A percentile compares a stretch with the other conserved stretches of the same genome.
Conservation (phyloP, 108 stramenopile species). For the Fragilaria radians region DNA sequence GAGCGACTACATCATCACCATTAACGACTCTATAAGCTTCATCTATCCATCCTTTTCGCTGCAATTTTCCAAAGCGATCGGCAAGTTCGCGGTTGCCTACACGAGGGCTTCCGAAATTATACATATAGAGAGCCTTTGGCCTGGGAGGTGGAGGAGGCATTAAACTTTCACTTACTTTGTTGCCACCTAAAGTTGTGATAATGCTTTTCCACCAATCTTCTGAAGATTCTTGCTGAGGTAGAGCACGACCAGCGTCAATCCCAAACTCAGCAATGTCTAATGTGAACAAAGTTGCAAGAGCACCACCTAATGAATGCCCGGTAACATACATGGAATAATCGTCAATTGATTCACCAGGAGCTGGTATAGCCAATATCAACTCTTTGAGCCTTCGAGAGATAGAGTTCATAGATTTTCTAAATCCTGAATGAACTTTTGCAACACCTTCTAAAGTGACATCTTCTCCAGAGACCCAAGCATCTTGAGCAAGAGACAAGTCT, state of each 20-base stretch:
- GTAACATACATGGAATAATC: conserved; percentile 77
- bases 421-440: conserved; percentile 71
- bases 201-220: conserved; percentile 80
- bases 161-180: conserved; percentile 28
- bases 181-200: conserved; percentile 42
- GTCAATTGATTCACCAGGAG: conserved; percentile 45
- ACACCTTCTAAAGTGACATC: conserved; percentile 33
- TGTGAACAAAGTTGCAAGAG: conserved; percentile 69
- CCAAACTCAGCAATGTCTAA: conserved; percentile 76
- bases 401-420: conserved; percentile 63
- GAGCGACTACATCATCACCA: conserved; percentile 70
- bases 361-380: conserved; percentile 52
- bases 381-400: conserved; percentile 78
- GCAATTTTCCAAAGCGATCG: conserved; percentile 44
- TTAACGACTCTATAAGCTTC: conserved; percentile 81
- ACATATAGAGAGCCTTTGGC: conserved; percentile 58
- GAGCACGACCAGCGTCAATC: conserved; percentile 63
- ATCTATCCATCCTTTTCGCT: conserved; percentile 44
- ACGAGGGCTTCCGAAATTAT: conserved; percentile 82
- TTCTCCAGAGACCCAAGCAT: conserved; percentile 75
- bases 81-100: conserved; percentile 73
- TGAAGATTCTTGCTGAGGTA: conserved; percentile 56
- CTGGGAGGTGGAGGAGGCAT: conserved; percentile 52
- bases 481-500: conserved; percentile 69
- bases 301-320: conserved; percentile 78